Evolutionary conservation across 176 grass and related monocot genomes (phyloP).

Genomic region (Aegilops speltoides): DNA sequence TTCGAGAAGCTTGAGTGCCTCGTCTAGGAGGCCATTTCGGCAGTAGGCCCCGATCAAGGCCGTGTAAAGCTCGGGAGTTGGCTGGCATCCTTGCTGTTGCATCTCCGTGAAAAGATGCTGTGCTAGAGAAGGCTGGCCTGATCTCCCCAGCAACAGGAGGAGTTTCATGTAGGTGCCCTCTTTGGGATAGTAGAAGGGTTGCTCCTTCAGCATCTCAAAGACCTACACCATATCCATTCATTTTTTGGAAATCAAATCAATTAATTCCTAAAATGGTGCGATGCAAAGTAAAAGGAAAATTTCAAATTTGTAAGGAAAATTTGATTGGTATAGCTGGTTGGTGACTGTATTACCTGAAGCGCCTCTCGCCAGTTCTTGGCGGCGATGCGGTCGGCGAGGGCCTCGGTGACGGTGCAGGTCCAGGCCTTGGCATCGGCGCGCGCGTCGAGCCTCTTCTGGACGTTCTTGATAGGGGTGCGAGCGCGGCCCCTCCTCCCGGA

Average conservation of each 20-base stretch:
- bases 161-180: constrained; percentile 91
- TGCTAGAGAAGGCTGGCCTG: constrained; percentile 52
- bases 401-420: constrained; percentile 89
- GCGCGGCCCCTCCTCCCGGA: not conserved
- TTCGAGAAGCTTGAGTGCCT: constrained; percentile 57
- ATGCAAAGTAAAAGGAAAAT: not conserved
- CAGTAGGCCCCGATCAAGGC: constrained; percentile 77
- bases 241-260: not conserved
- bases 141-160: constrained; percentile 59
- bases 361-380: constrained; percentile 63
- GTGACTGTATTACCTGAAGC: constrained; percentile 46
- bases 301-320: not conserved
- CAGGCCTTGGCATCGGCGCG: constrained; percentile 62
- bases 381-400: constrained; percentile 60
- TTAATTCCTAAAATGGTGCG: not conserved
- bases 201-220: constrained; percentile 79
- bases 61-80: constrained; percentile 69
- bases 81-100: constrained; percentile 56
- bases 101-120: constrained; percentile 67
- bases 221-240: constrained; percentile 31
- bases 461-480: constrained; percentile 63
- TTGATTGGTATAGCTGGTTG: not conserved
- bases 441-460: constrained; percentile 68
- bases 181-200: constrained; percentile 82
- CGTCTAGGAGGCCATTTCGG: constrained; percentile 53